These are phyloP conservation scores for Cyclanthera cordifolia DNA, from an alignment of 306 rosid genomes.

Conservation along the genomic window DNA sequence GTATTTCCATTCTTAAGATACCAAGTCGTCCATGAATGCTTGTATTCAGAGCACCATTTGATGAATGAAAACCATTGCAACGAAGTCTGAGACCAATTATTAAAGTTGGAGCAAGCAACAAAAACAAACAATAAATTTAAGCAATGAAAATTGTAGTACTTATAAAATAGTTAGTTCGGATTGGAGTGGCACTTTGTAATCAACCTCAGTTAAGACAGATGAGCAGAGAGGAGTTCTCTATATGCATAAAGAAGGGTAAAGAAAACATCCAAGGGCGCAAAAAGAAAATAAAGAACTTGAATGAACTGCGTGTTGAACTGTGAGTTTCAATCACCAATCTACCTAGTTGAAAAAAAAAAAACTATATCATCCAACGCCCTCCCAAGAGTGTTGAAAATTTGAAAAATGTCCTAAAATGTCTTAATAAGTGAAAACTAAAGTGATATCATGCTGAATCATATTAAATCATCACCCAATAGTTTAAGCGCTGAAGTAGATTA, in stretches of 20 bases:
- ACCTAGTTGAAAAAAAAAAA: no score
- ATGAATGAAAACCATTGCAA: constrained; percentile 1
- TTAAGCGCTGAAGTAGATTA: no score
- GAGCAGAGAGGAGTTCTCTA: background rate
- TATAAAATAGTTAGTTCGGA: background rate
- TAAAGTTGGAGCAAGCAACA: background rate
- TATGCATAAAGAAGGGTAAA: background rate
- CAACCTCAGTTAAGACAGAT: constrained; percentile 1
- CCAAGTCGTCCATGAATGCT: background rate
- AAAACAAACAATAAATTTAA: background rate
- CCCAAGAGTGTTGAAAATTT: no score
- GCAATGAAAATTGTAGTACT: background rate
- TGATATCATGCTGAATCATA: no score
- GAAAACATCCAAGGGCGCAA: no score
- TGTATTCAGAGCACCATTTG: background rate
- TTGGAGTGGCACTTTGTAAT: no score
- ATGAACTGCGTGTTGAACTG: background rate
- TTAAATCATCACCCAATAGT: no score
- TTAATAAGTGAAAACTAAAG: no score
- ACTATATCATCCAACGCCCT: no score
- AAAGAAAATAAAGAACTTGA: background rate
- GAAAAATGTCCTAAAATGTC: no score
- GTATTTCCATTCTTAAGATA: background rate
- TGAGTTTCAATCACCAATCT: no score
- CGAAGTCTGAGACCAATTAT: background rate